Percentiles rank a stretch among this genome's conserved stretches.
phyloP scores from a whole-genome alignment of 2,329 filamentous ascomycete genomes.

The Talaromyces sp. region DNA sequence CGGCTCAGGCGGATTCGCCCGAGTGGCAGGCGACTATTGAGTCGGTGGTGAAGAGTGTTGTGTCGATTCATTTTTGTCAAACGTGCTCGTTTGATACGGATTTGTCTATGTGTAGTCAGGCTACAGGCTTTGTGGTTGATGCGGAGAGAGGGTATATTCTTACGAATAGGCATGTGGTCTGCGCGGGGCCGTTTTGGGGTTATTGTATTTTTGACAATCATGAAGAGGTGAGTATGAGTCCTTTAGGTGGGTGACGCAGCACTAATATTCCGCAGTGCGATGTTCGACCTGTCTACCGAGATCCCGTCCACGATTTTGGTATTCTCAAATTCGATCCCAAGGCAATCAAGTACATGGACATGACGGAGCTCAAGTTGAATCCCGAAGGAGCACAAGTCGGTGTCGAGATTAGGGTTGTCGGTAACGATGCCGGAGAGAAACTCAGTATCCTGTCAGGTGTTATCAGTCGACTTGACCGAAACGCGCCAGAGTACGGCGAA shows the following conservation, averaged over 20 bases:
- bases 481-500: constrained; percentile 95
- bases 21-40: constrained; percentile 98
- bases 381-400: constrained; percentile 86
- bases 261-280: constrained; percentile 64
- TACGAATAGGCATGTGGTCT: constrained; percentile 90
- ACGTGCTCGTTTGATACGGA: constrained; percentile 99
- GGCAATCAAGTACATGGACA: constrained; percentile 94
- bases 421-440: constrained; percentile 98
- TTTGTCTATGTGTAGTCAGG: constrained; percentile 86
- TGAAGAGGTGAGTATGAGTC: constrained; percentile 59
- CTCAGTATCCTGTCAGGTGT: constrained; percentile 96
- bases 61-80: constrained; percentile 98
- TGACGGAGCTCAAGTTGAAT: constrained; percentile 74
- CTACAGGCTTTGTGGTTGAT: constrained; percentile 96
- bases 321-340: constrained; percentile 95
- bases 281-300: constrained; percentile 92
- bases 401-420: constrained; percentile 91
- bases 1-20: constrained; percentile 62
- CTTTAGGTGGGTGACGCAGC: background rate
- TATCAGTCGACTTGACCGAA: constrained; percentile 91
- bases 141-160: constrained; percentile 86
- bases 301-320: constrained; percentile 97
- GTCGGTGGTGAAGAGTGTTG: constrained; percentile 88
- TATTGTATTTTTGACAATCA: constrained; percentile 99
- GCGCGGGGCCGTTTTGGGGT: constrained; percentile 94